phyloP scores from a whole-genome alignment of 768 basidiomycete species.

The Pleurotus pulmonarius region DNA sequence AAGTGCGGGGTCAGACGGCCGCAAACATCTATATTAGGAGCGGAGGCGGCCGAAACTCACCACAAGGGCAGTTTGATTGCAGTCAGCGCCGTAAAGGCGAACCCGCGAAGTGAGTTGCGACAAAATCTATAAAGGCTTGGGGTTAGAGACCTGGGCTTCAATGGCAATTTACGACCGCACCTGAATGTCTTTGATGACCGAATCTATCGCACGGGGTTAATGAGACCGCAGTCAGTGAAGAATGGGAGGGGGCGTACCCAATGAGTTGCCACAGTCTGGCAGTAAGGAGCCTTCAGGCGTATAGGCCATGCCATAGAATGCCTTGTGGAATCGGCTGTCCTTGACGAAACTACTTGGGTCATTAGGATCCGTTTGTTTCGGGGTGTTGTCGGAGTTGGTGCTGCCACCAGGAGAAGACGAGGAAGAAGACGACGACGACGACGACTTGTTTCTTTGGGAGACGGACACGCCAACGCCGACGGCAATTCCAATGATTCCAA shows the following conservation, averaged over 20 bases:
- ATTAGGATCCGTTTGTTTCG: slow-evolving; percentile 34
- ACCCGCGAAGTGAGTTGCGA: slow-evolving; percentile 85
- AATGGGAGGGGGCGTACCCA: slow-evolving; percentile 26
- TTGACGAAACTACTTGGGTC: slow-evolving; percentile 80
- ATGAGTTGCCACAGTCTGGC: slow-evolving; percentile 61
- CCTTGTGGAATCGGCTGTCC: slow-evolving; percentile 62
- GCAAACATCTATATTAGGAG: not conserved
- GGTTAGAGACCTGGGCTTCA: no score
- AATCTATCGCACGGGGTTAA: slow-evolving; percentile 23
- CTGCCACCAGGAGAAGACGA: slow-evolving; percentile 9
- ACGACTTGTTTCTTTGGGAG: slow-evolving; percentile 44
- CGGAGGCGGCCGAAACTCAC: slow-evolving; percentile 30
- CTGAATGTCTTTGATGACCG: slow-evolving; percentile 71
- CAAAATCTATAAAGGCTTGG: slow-evolving; percentile 47
- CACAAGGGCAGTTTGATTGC: slow-evolving; percentile 76
- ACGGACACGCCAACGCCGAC: slow-evolving; percentile 66
- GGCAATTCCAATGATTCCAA: slow-evolving; percentile 52
- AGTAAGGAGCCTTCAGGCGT: slow-evolving; percentile 73
- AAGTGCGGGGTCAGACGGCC: not conserved
- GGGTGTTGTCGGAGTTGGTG: slow-evolving; percentile 12
- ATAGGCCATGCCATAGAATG: slow-evolving; percentile 87
- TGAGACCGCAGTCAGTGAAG: not conserved
- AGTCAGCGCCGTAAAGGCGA: slow-evolving; percentile 85
- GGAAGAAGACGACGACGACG: slow-evolving; percentile 14
- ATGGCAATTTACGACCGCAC: slow-evolving; percentile 25